A percentile compares a stretch with the other conserved stretches of the same genome.
Evolutionary conservation across 2,329 filamentous ascomycete genomes (phyloP).

Genomic region (Aspergillus luchuensis): DNA sequence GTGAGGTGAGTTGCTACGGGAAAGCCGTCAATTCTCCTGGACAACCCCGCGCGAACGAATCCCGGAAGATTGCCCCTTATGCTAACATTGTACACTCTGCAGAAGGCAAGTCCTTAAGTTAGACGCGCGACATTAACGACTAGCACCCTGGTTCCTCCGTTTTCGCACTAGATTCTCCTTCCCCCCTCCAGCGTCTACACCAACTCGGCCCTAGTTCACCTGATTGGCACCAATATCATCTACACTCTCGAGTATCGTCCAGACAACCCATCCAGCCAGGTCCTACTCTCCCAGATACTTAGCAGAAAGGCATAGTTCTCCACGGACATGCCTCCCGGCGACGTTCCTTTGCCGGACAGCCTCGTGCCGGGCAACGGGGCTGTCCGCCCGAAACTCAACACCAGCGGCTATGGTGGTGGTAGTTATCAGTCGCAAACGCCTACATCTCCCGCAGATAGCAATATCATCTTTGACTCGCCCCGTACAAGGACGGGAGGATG

Average conservation of each 20-base stretch:
- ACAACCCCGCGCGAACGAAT: conserved; percentile 20
- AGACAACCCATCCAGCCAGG: not conserved
- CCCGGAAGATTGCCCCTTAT: not conserved
- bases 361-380: conserved; percentile 47
- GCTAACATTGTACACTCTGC: conserved; percentile 10
- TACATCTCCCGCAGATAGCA: conserved; percentile 43
- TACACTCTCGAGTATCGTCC: not conserved
- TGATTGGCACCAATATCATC: conserved; percentile 13
- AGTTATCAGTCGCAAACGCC: conserved; percentile 42
- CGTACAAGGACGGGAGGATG: conserved; percentile 32
- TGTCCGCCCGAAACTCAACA: conserved; percentile 40
- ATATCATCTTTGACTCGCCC: conserved; percentile 39
- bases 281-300: not conserved
- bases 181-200: not conserved
- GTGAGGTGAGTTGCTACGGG: conserved; percentile 27
- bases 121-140: conserved; percentile 2
- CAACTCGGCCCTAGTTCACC: conserved; percentile 8
- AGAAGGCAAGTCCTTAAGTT: not conserved
- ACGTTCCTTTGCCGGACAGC: conserved; percentile 43
- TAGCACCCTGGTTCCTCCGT: not conserved
- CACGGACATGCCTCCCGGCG: conserved; percentile 46
- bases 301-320: conserved; percentile 20
- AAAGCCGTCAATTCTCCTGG: conserved; percentile 16
- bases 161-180: conserved; percentile 4
- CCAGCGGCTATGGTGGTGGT: conserved; percentile 37